Conservation (phyloP, 1,284 basidiomycete genomes). For the Leccinum fuscescens region DNA sequence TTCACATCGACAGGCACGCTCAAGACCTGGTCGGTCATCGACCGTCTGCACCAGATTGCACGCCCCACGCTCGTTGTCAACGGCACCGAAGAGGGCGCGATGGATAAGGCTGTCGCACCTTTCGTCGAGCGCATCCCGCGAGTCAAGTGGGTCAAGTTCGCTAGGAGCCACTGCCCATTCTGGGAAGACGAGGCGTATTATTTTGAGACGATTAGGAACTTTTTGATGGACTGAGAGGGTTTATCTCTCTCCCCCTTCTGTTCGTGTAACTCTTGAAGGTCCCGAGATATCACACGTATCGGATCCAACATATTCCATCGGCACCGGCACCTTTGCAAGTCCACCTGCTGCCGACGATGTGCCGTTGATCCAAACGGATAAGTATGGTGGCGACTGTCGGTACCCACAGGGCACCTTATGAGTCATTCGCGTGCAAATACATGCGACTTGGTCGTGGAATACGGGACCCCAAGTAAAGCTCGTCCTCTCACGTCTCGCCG, state of each 20-base stretch:
- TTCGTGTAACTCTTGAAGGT: background rate
- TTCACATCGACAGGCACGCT: conserved; percentile 32
- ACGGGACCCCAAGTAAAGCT: background rate
- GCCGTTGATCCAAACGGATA: background rate
- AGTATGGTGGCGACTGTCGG: background rate
- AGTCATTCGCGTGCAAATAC: background rate
- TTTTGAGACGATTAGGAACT: conserved; percentile 16
- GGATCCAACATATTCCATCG: background rate
- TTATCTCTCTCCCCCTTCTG: background rate
- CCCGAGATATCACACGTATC: background rate
- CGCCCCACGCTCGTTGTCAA: conserved; percentile 36
- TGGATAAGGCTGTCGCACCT: conserved; percentile 27
- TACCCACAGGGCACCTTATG: background rate
- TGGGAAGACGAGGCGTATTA: conserved; percentile 33
- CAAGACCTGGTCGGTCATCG: conserved; percentile 33
- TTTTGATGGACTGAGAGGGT: conserved; percentile 8
- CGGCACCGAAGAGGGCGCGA: conserved; percentile 31
- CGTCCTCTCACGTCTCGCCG: background rate
- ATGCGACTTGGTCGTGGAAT: background rate
- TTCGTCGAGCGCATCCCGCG: conserved; percentile 32
- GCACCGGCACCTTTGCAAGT: background rate
- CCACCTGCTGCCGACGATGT: background rate
- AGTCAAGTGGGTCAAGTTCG: conserved; percentile 35
- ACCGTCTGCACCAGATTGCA: conserved; percentile 32
- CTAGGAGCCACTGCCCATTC: conserved; percentile 31